Evolutionary conservation across 139 green algal genomes (phyloP), one percentile per base, ranked within the genome.

Genomic region (Haematococcus lacustris): DNA sequence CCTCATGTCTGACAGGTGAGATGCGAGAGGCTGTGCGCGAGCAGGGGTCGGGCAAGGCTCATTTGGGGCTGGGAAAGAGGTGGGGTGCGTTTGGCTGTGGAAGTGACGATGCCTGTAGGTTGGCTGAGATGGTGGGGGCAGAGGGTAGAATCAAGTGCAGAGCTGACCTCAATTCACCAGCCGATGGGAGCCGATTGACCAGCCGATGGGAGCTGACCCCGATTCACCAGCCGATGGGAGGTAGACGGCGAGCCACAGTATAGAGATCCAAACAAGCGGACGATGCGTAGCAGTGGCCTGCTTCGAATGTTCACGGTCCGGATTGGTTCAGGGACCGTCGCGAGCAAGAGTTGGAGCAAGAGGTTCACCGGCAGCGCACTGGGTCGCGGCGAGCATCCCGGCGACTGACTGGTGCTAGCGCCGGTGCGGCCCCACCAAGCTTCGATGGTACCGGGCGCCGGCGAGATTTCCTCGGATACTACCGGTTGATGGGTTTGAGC

Each of bases 401-500:
- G 9, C 4, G 47, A 21, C 47, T 21, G 13, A 57, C 21, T 57
- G 47, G 47, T 13, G 47, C 13, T 57, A 13, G 21, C 13, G 47
- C 47, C 13, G 13, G 21, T 21, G 47, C 13, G 21, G 47, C 13
- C 47, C 13, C 13, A 21, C 13, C 47, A 13, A 57, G 47, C 21
- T 13, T 57, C 13, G 47, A 21, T 57, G 47, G 47, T 13, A 21
- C 13, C 7, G 21, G 76, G 43, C 64, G 76, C n/a, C 70, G 80
- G 32, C 38, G 71, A 2, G 90, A 95, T 72, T 90, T 90, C 71
- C 66, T 94, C 3, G 89, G 87, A 1, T 94, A 91, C 83, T 95
- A 95, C 78, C 66, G 74, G n/a, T 57, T 84, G 9, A 73, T 95
- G 61, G 87, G 84, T 4, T 5, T 73, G 34, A 6, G 3, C 64